These are phyloP conservation scores for Medicago arabica DNA, from an alignment of 306 rosid species.

Conservation along the genomic window DNA sequence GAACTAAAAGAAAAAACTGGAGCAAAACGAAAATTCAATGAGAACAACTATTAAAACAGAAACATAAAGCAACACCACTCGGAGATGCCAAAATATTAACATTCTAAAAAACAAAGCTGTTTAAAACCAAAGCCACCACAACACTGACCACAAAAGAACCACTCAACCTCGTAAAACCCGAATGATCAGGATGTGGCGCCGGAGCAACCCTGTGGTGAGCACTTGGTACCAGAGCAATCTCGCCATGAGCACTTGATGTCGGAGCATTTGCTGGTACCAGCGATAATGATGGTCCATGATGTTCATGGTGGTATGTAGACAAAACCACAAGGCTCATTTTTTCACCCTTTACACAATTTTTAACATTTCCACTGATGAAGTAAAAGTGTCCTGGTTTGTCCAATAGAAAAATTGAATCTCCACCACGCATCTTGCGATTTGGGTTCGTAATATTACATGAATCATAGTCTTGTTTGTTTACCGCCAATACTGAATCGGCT, in stretches of 20 bases:
- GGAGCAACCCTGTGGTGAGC: neutral
- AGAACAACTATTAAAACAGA: too few relatives aligned
- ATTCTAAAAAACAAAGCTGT: neutral
- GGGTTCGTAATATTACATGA: slow-evolving; percentile 59
- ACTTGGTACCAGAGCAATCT: too few relatives aligned
- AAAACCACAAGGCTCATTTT: slow-evolving; percentile 57
- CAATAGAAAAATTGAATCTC: slow-evolving; percentile 55
- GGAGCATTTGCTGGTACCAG: neutral
- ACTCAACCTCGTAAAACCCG: neutral
- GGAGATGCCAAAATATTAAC: too few relatives aligned
- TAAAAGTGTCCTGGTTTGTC: slow-evolving; percentile 63
- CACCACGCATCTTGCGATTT: slow-evolving; percentile 40
- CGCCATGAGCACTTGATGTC: neutral
- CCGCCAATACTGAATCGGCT: slow-evolving; percentile 64
- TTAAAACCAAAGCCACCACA: neutral
- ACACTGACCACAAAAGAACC: neutral
- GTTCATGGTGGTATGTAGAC: slow-evolving; percentile 25
- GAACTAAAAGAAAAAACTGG: too few relatives aligned
- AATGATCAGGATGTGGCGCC: neutral
- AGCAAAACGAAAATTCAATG: too few relatives aligned
- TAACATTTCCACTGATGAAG: slow-evolving; percentile 60
- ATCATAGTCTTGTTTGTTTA: slow-evolving; percentile 56
- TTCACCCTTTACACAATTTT: slow-evolving; percentile 55
- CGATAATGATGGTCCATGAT: neutral
- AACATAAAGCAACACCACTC: too few relatives aligned